Percentiles rank a stretch among this genome's conserved stretches.
phyloP scores from a whole-genome alignment of 108 stramenopile genomes.

The Cyclotella kingstonii region DNA sequence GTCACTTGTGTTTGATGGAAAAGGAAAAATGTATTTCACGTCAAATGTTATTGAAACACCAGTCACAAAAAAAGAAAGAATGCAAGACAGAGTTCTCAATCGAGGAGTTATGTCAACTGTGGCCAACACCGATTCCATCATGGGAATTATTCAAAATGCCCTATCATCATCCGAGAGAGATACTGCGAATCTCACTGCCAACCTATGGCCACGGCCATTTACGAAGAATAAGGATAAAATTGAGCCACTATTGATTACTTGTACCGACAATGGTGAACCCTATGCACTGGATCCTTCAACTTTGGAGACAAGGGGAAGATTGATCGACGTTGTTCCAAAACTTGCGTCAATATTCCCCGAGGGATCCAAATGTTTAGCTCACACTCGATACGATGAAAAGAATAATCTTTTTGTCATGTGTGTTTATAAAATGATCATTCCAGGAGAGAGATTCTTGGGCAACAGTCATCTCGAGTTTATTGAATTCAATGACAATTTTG shows the following conservation, averaged over 20 bases:
- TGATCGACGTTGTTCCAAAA: slow-evolving; percentile 8
- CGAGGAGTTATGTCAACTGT: slow-evolving; percentile 16
- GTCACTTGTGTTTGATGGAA: slow-evolving; percentile 7
- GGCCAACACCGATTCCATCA: not conserved
- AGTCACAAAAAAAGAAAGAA: not conserved
- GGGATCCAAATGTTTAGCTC: slow-evolving; percentile 9
- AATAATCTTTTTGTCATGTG: slow-evolving; percentile 1
- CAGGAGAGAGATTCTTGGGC: slow-evolving; percentile 6
- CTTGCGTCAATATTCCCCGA: slow-evolving; percentile 1
- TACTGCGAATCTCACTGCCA: slow-evolving; percentile 4
- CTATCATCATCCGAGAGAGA: slow-evolving; percentile 9
- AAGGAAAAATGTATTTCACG: slow-evolving; percentile 6
- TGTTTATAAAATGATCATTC: slow-evolving; percentile 9
- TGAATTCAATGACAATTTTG: slow-evolving; percentile 32
- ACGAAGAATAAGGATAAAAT: slow-evolving; percentile 10
- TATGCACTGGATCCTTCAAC: slow-evolving; percentile 7
- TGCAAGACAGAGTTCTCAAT: not conserved
- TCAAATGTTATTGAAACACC: slow-evolving; percentile 7
- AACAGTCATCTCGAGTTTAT: slow-evolving; percentile 18
- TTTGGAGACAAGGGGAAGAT: slow-evolving; percentile 3
- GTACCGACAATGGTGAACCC: slow-evolving; percentile 10
- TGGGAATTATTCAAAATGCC: slow-evolving; percentile 8
- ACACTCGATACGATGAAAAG: slow-evolving; percentile 1
- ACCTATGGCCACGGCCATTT: slow-evolving; percentile 5
- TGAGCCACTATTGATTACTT: slow-evolving; percentile 4